Conservation (phyloP, 768 basidiomycete genomes). For the Amanita phalloides region DNA sequence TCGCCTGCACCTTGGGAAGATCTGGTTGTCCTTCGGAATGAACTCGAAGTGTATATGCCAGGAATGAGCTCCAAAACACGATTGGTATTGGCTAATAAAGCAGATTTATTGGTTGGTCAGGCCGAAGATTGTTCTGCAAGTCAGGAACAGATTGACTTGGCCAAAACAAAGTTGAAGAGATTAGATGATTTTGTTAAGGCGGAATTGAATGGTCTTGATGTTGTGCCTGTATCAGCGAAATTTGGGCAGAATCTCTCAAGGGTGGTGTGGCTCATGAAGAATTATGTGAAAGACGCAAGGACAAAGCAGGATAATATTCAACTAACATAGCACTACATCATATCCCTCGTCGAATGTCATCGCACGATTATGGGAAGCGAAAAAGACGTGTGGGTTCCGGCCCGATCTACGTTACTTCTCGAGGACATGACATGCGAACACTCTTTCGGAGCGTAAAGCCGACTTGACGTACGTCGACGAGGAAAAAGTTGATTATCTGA, state of each 20-base stretch:
- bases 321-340: too few relatives aligned
- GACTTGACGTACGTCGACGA: too few relatives aligned
- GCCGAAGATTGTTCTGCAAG: conserved; percentile 27
- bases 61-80: conserved; percentile 70
- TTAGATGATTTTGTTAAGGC: conserved; percentile 47
- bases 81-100: conserved; percentile 92
- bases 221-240: conserved; percentile 82
- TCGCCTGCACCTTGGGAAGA: conserved; percentile 48
- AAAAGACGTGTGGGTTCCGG: too few relatives aligned
- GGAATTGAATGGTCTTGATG: conserved; percentile 45
- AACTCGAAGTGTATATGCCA: conserved; percentile 72
- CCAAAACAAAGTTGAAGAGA: conserved; percentile 41
- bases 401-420: too few relatives aligned
- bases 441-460: too few relatives aligned
- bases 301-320: not conserved
- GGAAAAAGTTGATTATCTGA: too few relatives aligned
- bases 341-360: not conserved
- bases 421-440: too few relatives aligned
- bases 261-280: conserved; percentile 57
- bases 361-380: not conserved
- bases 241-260: conserved; percentile 69
- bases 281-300: conserved; percentile 43
- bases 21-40: conserved; percentile 59
- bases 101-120: conserved; percentile 50
- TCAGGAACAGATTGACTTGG: conserved; percentile 27